phyloP scores from a whole-genome alignment of 2,329 filamentous ascomycete species.

The Pseudocercospora vitis region DNA sequence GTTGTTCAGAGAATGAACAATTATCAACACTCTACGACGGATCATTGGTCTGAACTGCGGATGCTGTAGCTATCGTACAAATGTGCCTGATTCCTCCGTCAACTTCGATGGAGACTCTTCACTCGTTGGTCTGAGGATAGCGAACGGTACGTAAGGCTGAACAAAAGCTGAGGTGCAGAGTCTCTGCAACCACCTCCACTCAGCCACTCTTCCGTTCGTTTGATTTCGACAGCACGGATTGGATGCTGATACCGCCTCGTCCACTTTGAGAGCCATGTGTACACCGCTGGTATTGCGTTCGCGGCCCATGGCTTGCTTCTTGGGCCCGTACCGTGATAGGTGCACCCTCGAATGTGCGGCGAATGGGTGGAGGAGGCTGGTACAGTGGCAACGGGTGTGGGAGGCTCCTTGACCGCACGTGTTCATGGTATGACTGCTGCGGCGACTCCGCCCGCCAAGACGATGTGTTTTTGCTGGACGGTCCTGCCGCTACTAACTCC shows the following conservation, averaged over 20 bases:
- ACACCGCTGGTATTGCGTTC: conserved; percentile 20
- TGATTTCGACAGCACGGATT: conserved; percentile 34
- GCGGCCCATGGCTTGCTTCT: conserved; percentile 16
- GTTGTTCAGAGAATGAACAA: not conserved
- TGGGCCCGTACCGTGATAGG: conserved; percentile 24
- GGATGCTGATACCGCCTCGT: conserved; percentile 34
- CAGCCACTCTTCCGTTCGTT: not conserved
- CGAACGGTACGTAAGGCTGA: too few relatives aligned
- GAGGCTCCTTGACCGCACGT: conserved; percentile 35
- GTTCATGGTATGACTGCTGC: conserved; percentile 25
- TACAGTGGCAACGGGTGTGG: conserved; percentile 39
- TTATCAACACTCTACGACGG: not conserved
- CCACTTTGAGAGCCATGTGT: conserved; percentile 31
- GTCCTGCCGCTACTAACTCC: conserved; percentile 32
- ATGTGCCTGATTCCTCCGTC: too few relatives aligned
- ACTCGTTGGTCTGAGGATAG: too few relatives aligned
- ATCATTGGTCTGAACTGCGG: not conserved
- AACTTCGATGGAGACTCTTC: too few relatives aligned
- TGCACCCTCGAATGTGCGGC: conserved; percentile 21
- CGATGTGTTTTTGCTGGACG: conserved; percentile 25
- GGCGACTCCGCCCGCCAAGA: conserved; percentile 30
- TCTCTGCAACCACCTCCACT: not conserved
- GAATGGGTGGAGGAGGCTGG: conserved; percentile 32
- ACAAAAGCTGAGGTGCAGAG: too few relatives aligned
- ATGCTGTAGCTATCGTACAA: too few relatives aligned